Base-by-base conservation (phyloP, 1,139 yeast genomes). In the Pichia sp. region DNA sequence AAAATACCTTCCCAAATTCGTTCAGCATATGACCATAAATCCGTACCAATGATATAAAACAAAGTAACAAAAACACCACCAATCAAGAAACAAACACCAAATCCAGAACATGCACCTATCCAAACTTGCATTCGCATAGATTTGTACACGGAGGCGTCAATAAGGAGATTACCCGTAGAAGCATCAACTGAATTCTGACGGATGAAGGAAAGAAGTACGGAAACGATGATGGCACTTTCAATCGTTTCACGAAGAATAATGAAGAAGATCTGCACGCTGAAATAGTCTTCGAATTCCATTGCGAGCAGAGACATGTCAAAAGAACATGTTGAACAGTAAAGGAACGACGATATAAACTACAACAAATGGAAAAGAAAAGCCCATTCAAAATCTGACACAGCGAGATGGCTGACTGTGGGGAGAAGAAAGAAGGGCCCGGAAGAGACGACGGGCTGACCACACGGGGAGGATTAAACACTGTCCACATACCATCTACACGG, bases 1-100 rank as follows among this genome's bases (percentile, higher is more conserved):
- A 88, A 88, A 9, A 80, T 65, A 35, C 95, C 96, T 65, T 88
- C 96, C 96, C 96, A 88, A 35, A 87, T 61, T 54, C 93, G 75
- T 60, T 88, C 96, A 1, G 96, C 77, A 42, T 72, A 68, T 20
- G 89, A 78, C 82, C 94, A 86, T 46, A 84, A 74, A 64, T 88
- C 91, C 46, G 76, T 77, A 29, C 93, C 89, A 41, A 85, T 66
- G 39, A 81, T 64, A 59, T 86, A 86, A 66, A 88, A 88, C 30
- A 83, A 76, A 46, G 76, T 71, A 38, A 88, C 77, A 62, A 88
- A 84, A 21, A 79, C 71, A 29, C 80, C 76, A 37, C 96, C 96
- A 35, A 88, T 74, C 8, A 78, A 59, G 31, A 85, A 56, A 66
- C 96, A 88, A n/a, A 86, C 69, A 4, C 75, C 60, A 18, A 88